Conservation (phyloP, 129 eudicot genomes). For the Smallanthus sonchifolius region DNA sequence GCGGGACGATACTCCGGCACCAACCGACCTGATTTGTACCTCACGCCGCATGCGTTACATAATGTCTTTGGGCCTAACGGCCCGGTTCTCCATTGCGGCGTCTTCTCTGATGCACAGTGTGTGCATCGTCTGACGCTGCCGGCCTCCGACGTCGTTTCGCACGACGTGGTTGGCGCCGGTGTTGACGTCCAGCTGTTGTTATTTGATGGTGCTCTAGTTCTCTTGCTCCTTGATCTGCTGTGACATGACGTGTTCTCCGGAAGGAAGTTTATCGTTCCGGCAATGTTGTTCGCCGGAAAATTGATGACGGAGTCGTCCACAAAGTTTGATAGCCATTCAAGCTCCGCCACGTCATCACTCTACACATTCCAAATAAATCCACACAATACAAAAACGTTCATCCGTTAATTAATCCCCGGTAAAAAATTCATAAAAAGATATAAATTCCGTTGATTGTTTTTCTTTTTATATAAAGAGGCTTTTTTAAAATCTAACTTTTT, state of each 20-base stretch:
- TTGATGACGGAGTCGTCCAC: conserved; percentile 61
- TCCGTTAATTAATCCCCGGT: too few species aligned
- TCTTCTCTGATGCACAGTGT: conserved; percentile 69
- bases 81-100: conserved; percentile 67
- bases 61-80: conserved; percentile 66
- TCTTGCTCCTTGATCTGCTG: conserved; percentile 43
- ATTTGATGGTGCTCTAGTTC: conserved; percentile 34
- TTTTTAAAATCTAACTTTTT: too few species aligned
- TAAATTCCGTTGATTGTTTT: too few species aligned
- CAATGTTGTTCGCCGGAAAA: conserved; percentile 38
- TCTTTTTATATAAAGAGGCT: too few species aligned
- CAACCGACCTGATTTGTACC: conserved; percentile 61
- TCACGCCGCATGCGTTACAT: conserved; percentile 67
- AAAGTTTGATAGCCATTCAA: conserved; percentile 74
- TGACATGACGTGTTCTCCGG: conserved; percentile 32
- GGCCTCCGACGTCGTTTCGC: conserved; percentile 12
- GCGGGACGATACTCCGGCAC: conserved; percentile 79
- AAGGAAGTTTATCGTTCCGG: conserved; percentile 31
- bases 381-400: too few species aligned
- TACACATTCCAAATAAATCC: neutral
- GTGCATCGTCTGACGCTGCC: conserved; percentile 44
- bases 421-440: too few species aligned
- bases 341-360: conserved; percentile 74
- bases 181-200: conserved; percentile 31
- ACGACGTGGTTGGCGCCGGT: conserved; percentile 1